These are phyloP conservation scores for Dictyostelium citrinum DNA, from an alignment of 78 protist genomes.

Conservation along the genomic window DNA sequence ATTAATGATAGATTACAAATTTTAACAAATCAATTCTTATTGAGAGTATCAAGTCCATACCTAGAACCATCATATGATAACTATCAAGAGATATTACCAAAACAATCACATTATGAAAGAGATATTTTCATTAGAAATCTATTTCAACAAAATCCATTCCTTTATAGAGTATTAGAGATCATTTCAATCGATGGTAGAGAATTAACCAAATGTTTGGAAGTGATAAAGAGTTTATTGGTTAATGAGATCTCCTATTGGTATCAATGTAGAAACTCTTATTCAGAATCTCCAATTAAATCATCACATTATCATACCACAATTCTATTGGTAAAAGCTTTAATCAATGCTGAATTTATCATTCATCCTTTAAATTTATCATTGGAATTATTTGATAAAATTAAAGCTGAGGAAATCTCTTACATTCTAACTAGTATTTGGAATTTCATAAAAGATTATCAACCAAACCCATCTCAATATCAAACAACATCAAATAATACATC, in stretches of 20 bases:
- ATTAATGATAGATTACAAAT: neutral
- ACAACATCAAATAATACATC: no score
- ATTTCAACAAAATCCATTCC: conserved; percentile 63
- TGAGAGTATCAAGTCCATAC: neutral
- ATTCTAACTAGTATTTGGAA: conserved; percentile 36
- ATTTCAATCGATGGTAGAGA: conserved; percentile 56
- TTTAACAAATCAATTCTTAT: conserved; percentile 2
- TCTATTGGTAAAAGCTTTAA: neutral
- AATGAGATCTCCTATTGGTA: conserved; percentile 61
- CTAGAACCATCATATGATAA: conserved; percentile 37
- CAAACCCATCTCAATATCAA: neutral
- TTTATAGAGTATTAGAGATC: conserved; percentile 41
- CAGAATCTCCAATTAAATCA: conserved; percentile 7
- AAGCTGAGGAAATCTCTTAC: conserved; percentile 40
- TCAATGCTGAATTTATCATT: conserved; percentile 5
- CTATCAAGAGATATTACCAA: conserved; percentile 69
- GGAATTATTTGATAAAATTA: conserved; percentile 21
- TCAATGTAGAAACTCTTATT: neutral
- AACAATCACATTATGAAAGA: conserved; percentile 45
- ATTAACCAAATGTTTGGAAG: conserved; percentile 25
- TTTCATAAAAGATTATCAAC: conserved; percentile 52
- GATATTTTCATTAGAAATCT: conserved; percentile 48
- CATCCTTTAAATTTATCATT: neutral
- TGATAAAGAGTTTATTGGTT: conserved; percentile 30
- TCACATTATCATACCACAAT: conserved; percentile 23